Evolutionary conservation across 768 basidiomycete species (phyloP).

Genomic region (Amanita rubescens): DNA sequence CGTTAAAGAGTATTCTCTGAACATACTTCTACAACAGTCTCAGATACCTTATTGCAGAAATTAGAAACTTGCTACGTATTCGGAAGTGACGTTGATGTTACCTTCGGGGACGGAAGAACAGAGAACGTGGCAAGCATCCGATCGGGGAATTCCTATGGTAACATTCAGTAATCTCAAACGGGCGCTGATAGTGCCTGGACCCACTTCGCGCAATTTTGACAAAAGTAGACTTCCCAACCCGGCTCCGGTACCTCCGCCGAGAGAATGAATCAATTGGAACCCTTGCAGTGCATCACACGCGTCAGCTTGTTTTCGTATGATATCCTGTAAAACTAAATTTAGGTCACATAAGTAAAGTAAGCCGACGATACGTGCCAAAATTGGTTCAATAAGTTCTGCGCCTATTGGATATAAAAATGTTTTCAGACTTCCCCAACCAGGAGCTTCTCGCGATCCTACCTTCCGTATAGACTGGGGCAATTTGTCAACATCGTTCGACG

Average conservation of each 20-base stretch:
- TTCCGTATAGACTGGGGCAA: slow-evolving; percentile 72
- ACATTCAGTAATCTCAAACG: slow-evolving; percentile 12
- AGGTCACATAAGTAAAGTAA: neutral
- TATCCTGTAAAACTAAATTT: slow-evolving; percentile 37
- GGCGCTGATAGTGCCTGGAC: slow-evolving; percentile 12
- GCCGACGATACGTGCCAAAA: slow-evolving; percentile 40
- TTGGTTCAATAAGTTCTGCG: slow-evolving; percentile 85
- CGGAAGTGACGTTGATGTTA: slow-evolving; percentile 14
- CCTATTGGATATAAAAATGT: slow-evolving; percentile 32
- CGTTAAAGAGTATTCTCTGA: slow-evolving; percentile 36
- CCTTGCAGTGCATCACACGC: slow-evolving; percentile 83
- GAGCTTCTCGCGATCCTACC: slow-evolving; percentile 34
- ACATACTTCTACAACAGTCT: slow-evolving; percentile 57
- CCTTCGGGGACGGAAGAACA: slow-evolving; percentile 45
- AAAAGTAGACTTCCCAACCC: slow-evolving; percentile 78
- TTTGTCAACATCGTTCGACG: neutral
- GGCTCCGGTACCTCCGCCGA: slow-evolving; percentile 88
- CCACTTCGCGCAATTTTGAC: slow-evolving; percentile 73
- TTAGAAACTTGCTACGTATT: neutral
- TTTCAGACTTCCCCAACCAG: neutral
- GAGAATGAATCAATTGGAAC: slow-evolving; percentile 82
- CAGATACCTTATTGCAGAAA: slow-evolving; percentile 33
- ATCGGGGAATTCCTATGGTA: slow-evolving; percentile 43
- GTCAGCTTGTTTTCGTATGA: slow-evolving; percentile 76
- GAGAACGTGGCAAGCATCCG: slow-evolving; percentile 51